Conservation (phyloP, 768 basidiomycete genomes). For the Termitomyces bulborhizus region DNA sequence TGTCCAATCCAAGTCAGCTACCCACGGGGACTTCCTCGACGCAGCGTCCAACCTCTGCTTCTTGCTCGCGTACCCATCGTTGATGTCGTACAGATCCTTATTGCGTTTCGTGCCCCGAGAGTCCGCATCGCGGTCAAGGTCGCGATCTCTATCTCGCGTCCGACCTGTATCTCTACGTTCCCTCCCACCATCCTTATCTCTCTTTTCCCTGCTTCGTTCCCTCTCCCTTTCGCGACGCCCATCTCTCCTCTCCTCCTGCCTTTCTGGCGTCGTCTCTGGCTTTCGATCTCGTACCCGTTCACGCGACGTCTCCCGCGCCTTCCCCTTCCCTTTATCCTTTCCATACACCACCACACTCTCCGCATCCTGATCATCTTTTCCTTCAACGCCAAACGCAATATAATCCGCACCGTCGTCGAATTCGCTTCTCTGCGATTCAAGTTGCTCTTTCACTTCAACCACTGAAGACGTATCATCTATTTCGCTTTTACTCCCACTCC, state of each 20-base stretch:
- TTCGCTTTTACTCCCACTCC: not conserved
- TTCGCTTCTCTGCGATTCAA: not conserved
- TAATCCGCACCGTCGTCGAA: constrained; percentile 29
- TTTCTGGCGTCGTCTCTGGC: constrained; percentile 30
- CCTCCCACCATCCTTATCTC: not conserved
- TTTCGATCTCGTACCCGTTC: constrained; percentile 10
- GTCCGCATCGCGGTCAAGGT: constrained; percentile 14
- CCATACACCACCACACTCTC: not conserved
- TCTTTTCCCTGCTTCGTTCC: constrained; percentile 9
- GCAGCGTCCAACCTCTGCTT: constrained; percentile 46
- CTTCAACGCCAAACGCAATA: constrained; percentile 15
- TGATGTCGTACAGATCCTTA: constrained; percentile 25
- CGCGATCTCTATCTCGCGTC: constrained; percentile 10
- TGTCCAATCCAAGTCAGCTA: constrained; percentile 63
- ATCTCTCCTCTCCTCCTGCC: not conserved
- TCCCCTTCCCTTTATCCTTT: constrained; percentile 13
- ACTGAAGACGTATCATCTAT: not conserved
- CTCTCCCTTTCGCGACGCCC: not conserved
- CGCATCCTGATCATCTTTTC: constrained; percentile 4
- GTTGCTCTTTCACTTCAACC: not conserved
- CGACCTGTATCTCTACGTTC: constrained; percentile 1
- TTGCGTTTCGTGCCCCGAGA: constrained; percentile 35
- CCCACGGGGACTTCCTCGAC: constrained; percentile 66
- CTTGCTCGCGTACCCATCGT: constrained; percentile 47
- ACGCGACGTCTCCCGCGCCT: constrained; percentile 5